phyloP scores from a whole-genome alignment of 2,329 filamentous ascomycete genomes.

The Cladophialophora carrionii region DNA sequence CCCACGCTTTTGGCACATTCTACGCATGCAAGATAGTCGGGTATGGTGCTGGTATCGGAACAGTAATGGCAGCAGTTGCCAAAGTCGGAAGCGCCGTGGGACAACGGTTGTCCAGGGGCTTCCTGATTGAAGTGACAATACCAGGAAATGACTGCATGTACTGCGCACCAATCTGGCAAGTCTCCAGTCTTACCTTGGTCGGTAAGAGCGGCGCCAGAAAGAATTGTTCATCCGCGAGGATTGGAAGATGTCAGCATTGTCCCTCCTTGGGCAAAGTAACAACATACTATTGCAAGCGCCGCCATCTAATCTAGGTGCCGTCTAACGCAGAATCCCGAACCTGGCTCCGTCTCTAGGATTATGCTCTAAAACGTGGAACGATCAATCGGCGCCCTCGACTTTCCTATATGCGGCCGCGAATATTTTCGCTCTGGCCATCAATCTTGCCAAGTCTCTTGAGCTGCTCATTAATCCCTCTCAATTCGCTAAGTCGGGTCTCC shows the following conservation, averaged over 20 bases:
- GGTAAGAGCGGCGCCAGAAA: background rate
- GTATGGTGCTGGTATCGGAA: no score
- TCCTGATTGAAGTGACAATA: background rate
- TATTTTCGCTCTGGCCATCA: background rate
- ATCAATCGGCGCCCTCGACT: background rate
- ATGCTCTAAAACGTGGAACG: background rate
- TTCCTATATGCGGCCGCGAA: constrained; percentile 1
- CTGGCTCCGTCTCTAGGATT: background rate
- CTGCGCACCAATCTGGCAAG: background rate
- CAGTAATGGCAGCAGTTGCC: background rate
- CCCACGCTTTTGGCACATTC: no score
- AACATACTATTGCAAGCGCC: background rate
- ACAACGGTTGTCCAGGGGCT: background rate
- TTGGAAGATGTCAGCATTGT: background rate
- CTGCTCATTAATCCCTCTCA: constrained; percentile 31
- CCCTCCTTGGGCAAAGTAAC: background rate
- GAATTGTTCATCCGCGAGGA: background rate
- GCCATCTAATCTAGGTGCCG: background rate
- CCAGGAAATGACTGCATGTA: no score
- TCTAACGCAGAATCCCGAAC: background rate
- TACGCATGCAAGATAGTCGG: background rate
- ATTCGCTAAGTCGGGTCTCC: constrained; percentile 19
- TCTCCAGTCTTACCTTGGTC: background rate
- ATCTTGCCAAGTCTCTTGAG: constrained; percentile 14
- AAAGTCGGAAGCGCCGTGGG: background rate